Evolutionary conservation across 495 filamentous ascomycete species (phyloP), one percentile per base, ranked within the genome.

Genomic region (Hapsidospora chrysogenum): DNA sequence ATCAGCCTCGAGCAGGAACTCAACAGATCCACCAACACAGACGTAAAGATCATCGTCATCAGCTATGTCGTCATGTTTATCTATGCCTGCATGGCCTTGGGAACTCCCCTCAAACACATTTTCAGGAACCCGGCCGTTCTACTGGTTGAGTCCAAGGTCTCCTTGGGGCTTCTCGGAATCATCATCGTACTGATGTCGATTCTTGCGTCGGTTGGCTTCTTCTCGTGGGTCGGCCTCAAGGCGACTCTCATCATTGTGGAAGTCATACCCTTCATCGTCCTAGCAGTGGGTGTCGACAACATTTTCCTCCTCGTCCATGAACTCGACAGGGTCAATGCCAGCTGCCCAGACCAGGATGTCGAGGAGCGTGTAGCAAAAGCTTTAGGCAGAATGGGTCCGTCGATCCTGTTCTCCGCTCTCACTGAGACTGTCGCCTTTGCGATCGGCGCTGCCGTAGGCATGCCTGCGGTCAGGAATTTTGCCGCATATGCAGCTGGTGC

Each of bases 41-140:
- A 97, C 54, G 89, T 86, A 14, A 94, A 87, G 54, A 96, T 97
- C 43, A 75, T 97, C 10, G 78, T 92, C 28, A 80, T 96, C 55
- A 95, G 87, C 61, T 97, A 97, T 58, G 70, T 96, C 41, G 80
- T 94, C 55, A 97, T 97, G 89, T 96, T 97, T 51, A 53, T 97
- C 23, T 97, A 97, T 47, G 89, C 85, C 3, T 95, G 85, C 2
- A 48, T 97, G 22, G 85, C 89, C 3, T 58, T 97, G 3, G 92
- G 89, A 2, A 92, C 85, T 2, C 78, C 78, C 21, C 58, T 80
- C 40, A 67, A 64, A 38, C 77, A 84, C 35, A 58, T 95, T 29
- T 43, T 93, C 18, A 67, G 66, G 33, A 89, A 86, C 49, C 86
- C 87, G 9, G 69, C 78, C 27, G 79, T 80, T 35, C 74, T 78